Conservation (phyloP, 305 asterid genomes). For the Plantago coronopus region DNA sequence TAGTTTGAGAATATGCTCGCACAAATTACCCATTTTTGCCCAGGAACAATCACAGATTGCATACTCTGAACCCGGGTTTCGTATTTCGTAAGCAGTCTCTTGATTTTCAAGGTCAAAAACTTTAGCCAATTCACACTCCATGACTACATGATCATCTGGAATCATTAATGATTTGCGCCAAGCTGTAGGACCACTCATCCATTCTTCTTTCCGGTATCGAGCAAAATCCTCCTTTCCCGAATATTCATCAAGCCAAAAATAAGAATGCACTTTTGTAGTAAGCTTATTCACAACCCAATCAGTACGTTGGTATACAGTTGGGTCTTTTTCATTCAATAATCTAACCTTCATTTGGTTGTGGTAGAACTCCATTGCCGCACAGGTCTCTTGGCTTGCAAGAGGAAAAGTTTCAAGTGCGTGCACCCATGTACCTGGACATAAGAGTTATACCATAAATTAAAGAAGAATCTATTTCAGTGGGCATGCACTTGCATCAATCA, state of each 20-base stretch:
- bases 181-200: constrained; percentile 82
- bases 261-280: constrained; percentile 75
- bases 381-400: constrained; percentile 78
- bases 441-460: constrained; percentile 24
- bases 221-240: constrained; percentile 70
- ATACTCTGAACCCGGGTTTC: constrained; percentile 80
- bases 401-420: constrained; percentile 60
- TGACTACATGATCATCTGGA: constrained; percentile 55
- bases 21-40: constrained; percentile 74
- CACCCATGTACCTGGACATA: constrained; percentile 56
- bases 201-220: constrained; percentile 80
- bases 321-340: constrained; percentile 61
- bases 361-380: constrained; percentile 80
- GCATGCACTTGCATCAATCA: not conserved
- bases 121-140: constrained; percentile 57
- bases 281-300: constrained; percentile 92
- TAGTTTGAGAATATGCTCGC: constrained; percentile 71
- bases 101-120: constrained; percentile 45
- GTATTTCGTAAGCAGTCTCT: constrained; percentile 35
- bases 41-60: constrained; percentile 78
- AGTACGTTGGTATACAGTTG: constrained; percentile 55
- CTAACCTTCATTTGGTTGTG: constrained; percentile 77
- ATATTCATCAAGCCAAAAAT: constrained; percentile 94
- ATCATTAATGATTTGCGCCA: constrained; percentile 67
- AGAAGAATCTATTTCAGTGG: not conserved